These are phyloP conservation scores for Phytophthora litchii DNA, from an alignment of 352 stramenopile genomes.

Conservation along the genomic window DNA sequence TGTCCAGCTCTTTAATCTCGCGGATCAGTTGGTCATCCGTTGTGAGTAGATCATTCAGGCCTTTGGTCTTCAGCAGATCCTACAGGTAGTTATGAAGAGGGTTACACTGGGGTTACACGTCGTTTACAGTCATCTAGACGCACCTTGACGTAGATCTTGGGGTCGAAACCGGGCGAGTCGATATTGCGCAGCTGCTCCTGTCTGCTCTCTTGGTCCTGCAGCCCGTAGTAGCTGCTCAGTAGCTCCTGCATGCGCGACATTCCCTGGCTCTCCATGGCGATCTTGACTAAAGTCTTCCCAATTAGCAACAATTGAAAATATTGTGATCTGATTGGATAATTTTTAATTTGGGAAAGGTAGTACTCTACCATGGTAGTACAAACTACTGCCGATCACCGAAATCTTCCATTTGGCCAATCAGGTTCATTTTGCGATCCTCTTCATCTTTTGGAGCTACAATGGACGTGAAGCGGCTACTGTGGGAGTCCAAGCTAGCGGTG, in stretches of 20 bases:
- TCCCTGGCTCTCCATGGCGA: constrained; percentile 54
- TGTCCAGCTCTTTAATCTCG: constrained; percentile 96
- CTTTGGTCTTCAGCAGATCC: constrained; percentile 63
- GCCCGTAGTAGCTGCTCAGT: constrained; percentile 88
- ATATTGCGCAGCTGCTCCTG: constrained; percentile 76
- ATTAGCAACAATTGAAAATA: too few relatives aligned
- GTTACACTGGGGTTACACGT: constrained; percentile 11
- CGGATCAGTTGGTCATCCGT: constrained; percentile 80
- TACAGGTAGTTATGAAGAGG: constrained; percentile 17
- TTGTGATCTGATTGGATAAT: not conserved
- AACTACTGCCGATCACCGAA: not conserved
- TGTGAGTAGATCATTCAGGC: constrained; percentile 74
- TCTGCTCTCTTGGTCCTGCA: constrained; percentile 76
- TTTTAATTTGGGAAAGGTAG: not conserved
- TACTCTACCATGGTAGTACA: too few relatives aligned
- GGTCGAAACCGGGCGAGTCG: constrained; percentile 73
- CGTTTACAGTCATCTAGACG: not conserved
- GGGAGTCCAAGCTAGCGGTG: constrained; percentile 86
- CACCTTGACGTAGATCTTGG: constrained; percentile 79
- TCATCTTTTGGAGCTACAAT: constrained; percentile 34
- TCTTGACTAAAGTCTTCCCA: too few relatives aligned
- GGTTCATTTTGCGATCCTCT: not conserved
- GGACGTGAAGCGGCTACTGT: constrained; percentile 77
- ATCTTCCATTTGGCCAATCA: not conserved
- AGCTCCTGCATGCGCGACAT: constrained; percentile 90